Conservation (phyloP, 2,329 filamentous ascomycete genomes). For the Pseudocercospora macadamiae region DNA sequence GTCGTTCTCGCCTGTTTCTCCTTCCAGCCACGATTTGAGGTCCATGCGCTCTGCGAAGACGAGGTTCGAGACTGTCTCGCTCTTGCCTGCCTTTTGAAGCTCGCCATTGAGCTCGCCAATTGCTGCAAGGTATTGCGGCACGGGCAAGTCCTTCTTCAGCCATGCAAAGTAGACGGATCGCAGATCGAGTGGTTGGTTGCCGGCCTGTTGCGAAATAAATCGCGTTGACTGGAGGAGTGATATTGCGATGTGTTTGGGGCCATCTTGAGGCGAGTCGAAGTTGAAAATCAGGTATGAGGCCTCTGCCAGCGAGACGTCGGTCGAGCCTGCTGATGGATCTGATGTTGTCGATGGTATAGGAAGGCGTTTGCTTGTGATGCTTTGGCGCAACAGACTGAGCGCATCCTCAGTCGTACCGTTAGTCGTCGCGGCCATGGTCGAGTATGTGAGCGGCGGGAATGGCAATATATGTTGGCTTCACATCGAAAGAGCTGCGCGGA, state of each 20-base stretch:
- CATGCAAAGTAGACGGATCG: constrained; percentile 96
- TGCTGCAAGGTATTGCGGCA: constrained; percentile 87
- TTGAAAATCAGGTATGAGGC: constrained; percentile 66
- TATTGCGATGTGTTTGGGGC: constrained; percentile 58
- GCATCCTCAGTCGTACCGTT: constrained; percentile 62
- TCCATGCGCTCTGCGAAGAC: constrained; percentile 91
- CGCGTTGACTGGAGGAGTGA: constrained; percentile 68
- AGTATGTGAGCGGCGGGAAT: too few relatives aligned
- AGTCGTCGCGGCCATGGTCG: too few relatives aligned
- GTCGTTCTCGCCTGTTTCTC: constrained; percentile 76
- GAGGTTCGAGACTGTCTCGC: constrained; percentile 78
- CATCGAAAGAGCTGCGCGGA: too few relatives aligned
- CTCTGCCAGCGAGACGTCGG: constrained; percentile 65
- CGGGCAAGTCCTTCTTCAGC: constrained; percentile 86
- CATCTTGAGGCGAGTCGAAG: constrained; percentile 30
- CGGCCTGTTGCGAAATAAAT: constrained; percentile 70
- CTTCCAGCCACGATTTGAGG: constrained; percentile 89
- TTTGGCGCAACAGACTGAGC: constrained; percentile 79
- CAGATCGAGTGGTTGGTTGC: constrained; percentile 59
- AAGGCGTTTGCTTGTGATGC: constrained; percentile 70
- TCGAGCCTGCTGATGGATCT: constrained; percentile 65
- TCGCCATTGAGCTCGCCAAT: constrained; percentile 80
- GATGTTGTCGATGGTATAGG: constrained; percentile 75
- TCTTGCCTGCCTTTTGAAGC: constrained; percentile 57
- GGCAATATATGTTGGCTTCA: too few relatives aligned